Evolutionary conservation across 2,329 filamentous ascomycete genomes (phyloP).

Genomic region (Ceratocystis diversiconidia): DNA sequence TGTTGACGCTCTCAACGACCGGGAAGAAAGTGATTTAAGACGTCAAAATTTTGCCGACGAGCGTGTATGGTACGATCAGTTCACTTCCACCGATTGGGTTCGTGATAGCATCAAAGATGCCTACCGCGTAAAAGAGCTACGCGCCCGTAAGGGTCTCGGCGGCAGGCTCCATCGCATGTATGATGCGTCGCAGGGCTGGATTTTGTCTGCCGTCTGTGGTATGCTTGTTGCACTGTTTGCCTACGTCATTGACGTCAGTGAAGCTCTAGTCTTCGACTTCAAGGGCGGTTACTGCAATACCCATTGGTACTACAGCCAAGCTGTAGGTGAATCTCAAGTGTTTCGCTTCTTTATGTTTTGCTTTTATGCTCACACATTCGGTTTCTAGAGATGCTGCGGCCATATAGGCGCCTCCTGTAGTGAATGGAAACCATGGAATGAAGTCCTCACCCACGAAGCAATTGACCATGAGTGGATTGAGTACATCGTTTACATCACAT

Average conservation of each 20-base stretch:
- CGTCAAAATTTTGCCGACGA: slow-evolving; percentile 60
- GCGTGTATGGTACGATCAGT: slow-evolving; percentile 96
- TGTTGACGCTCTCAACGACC: slow-evolving; percentile 42
- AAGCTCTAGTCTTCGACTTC: slow-evolving; percentile 73
- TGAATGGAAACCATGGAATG: slow-evolving; percentile 43
- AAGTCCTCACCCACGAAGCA: slow-evolving; percentile 32
- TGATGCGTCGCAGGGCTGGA: slow-evolving; percentile 86
- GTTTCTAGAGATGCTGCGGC: slow-evolving; percentile 33
- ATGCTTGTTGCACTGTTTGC: slow-evolving; percentile 72
- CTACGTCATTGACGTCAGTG: slow-evolving; percentile 78
- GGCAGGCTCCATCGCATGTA: slow-evolving; percentile 65
- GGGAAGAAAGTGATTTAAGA: slow-evolving; percentile 49
- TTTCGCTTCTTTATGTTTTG: slow-evolving; percentile 16
- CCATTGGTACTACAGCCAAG: slow-evolving; percentile 61
- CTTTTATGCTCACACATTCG: background rate
- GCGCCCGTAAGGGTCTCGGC: slow-evolving; percentile 67
- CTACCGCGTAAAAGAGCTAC: slow-evolving; percentile 70
- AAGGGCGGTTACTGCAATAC: slow-evolving; percentile 74
- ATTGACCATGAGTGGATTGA: slow-evolving; percentile 51
- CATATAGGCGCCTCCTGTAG: slow-evolving; percentile 38
- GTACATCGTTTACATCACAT: slow-evolving; percentile 59
- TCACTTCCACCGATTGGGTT: slow-evolving; percentile 95
- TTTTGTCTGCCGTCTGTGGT: slow-evolving; percentile 80
- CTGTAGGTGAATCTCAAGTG: slow-evolving; percentile 29
- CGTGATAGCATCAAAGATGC: slow-evolving; percentile 94